These are phyloP conservation scores for Helotiales sp. DNA, from an alignment of 2,329 filamentous ascomycete species.

Conservation along the genomic window DNA sequence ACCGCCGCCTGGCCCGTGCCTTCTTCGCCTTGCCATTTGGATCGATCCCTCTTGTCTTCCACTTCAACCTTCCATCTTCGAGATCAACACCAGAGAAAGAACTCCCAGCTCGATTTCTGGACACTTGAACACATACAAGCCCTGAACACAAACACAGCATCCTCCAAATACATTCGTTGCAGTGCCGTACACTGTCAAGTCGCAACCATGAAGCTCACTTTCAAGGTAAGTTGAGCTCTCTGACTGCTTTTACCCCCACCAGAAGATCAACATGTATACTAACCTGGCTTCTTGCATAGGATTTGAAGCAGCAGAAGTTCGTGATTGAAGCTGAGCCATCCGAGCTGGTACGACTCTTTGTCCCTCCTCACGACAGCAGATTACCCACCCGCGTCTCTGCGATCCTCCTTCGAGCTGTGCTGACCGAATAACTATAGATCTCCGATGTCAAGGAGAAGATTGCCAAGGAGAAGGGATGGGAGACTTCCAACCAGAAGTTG, in stretches of 20 bases:
- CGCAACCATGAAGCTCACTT: constrained; percentile 71
- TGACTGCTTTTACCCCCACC: constrained; percentile 32
- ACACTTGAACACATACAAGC: background rate
- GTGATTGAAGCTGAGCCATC: constrained; percentile 91
- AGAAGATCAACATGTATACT: constrained; percentile 35
- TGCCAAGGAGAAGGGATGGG: constrained; percentile 90
- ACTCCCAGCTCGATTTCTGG: background rate
- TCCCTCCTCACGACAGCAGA: background rate
- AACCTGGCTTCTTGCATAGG: constrained; percentile 57
- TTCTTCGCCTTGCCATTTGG: constrained; percentile 6
- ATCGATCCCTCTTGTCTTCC: background rate
- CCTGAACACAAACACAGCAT: background rate
- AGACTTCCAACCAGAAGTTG: constrained; percentile 86
- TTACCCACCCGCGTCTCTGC: background rate
- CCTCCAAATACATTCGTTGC: background rate
- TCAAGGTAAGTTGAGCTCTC: constrained; percentile 67
- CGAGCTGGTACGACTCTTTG: constrained; percentile 72
- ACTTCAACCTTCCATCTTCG: background rate
- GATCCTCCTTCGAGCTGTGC: constrained; percentile 6
- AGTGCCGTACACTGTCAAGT: constrained; percentile 21
- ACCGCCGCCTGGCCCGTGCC: constrained; percentile 8
- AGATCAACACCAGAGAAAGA: background rate
- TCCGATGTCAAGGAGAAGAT: constrained; percentile 93
- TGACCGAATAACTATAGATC: constrained; percentile 61
- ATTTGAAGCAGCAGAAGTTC: constrained; percentile 99